Evolutionary conservation across 1,284 basidiomycete species (phyloP).

Genomic region (Gomphus bonarii): DNA sequence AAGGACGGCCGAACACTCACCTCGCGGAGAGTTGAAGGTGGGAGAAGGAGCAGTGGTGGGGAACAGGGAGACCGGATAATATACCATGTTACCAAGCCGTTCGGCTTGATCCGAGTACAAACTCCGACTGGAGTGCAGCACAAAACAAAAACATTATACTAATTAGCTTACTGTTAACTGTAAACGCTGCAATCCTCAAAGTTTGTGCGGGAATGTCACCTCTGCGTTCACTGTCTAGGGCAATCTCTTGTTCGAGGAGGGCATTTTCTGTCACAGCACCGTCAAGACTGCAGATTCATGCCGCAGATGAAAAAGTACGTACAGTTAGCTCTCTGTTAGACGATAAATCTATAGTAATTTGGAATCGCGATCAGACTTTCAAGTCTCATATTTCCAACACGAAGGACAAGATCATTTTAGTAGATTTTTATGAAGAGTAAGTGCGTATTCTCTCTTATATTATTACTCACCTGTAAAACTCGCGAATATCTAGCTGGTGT

Average conservation of each 20-base stretch:
- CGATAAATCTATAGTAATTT: no score
- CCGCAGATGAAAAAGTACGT: slow-evolving; percentile 14
- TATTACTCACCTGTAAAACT: neutral
- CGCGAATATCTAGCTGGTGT: slow-evolving; percentile 48
- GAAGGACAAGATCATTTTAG: slow-evolving; percentile 47
- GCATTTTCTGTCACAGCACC: slow-evolving; percentile 11
- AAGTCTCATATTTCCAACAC: slow-evolving; percentile 27
- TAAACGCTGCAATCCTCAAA: no score
- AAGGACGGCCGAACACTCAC: neutral
- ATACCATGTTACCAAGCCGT: neutral
- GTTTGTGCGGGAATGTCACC: no score
- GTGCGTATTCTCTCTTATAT: slow-evolving; percentile 19
- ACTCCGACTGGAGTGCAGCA: neutral
- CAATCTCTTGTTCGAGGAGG: slow-evolving; percentile 4
- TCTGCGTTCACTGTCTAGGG: neutral
- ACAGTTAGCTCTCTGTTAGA: neutral
- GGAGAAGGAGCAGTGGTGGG: neutral
- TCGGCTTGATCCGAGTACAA: neutral
- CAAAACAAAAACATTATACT: neutral
- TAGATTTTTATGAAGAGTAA: slow-evolving; percentile 71
- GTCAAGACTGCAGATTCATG: slow-evolving; percentile 11
- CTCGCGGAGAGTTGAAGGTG: neutral
- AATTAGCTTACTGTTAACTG: no score
- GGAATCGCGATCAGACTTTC: slow-evolving; percentile 33
- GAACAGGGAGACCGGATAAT: neutral